Evolutionary conservation across 2,329 filamentous ascomycete genomes (phyloP).

Genomic region (Rhynchosporium graminicola): DNA sequence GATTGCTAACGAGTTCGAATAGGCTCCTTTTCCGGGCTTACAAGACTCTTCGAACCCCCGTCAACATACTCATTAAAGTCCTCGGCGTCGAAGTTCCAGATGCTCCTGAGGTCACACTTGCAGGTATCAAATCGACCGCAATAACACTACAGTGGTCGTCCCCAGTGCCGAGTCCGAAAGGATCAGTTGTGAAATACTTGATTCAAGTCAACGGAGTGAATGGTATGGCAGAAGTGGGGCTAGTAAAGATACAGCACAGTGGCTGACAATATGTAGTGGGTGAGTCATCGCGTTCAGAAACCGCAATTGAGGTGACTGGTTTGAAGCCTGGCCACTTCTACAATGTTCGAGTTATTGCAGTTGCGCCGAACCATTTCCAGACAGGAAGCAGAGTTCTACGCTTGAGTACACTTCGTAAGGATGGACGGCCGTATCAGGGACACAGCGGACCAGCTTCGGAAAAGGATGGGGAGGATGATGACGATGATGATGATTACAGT

Average conservation of each 20-base stretch:
- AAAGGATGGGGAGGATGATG: conserved; percentile 55
- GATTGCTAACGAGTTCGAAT: conserved; percentile 25
- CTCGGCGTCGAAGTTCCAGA: conserved; percentile 93
- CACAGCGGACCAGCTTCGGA: conserved; percentile 58
- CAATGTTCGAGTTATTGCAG: conserved; percentile 88
- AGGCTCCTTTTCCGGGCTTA: conserved; percentile 86
- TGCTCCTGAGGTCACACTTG: conserved; percentile 84
- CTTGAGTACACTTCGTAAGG: conserved; percentile 71
- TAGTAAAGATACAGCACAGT: conserved; percentile 10
- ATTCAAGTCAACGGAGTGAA: conserved; percentile 93
- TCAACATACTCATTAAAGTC: conserved; percentile 86
- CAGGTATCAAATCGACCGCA: conserved; percentile 83
- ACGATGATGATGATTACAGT: conserved; percentile 29
- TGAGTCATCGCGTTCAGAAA: conserved; percentile 78
- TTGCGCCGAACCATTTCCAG: conserved; percentile 90
- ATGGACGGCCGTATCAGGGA: conserved; percentile 62
- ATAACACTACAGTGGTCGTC: conserved; percentile 90
- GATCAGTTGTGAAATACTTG: conserved; percentile 75
- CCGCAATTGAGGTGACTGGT: conserved; percentile 87
- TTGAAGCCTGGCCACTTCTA: conserved; percentile 87
- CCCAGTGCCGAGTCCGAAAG: conserved; percentile 62
- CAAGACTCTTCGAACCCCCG: conserved; percentile 86
- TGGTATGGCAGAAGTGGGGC: conserved; percentile 52
- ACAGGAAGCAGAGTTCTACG: conserved; percentile 84
- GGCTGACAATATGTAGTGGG: conserved; percentile 60